phyloP scores from a whole-genome alignment of 202 grass and related monocot genomes.

The Zizania palustris region DNA sequence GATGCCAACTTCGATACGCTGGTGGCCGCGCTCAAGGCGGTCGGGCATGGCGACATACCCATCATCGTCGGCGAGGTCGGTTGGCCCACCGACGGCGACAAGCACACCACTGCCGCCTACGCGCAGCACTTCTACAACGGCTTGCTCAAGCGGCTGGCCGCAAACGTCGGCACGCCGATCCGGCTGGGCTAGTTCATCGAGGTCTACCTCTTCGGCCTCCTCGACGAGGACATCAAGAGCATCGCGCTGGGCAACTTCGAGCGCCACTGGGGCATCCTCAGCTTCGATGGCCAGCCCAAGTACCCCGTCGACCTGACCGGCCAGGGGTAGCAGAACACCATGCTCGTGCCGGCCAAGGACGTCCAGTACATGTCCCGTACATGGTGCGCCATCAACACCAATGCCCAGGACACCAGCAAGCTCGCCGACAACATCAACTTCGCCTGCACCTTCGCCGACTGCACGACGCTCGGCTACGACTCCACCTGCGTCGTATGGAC shows the following conservation, averaged over 20 bases:
- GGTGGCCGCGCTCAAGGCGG: slow-evolving; percentile 58
- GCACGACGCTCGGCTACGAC: slow-evolving; percentile 79
- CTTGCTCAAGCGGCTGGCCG: slow-evolving; percentile 52
- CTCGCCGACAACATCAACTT: slow-evolving; percentile 78
- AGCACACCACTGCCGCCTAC: slow-evolving; percentile 50
- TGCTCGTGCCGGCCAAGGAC: slow-evolving; percentile 55
- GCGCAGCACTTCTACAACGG: slow-evolving; percentile 85
- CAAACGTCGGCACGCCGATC: slow-evolving; percentile 67
- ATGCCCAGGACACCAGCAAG: slow-evolving; percentile 49
- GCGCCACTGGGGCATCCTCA: slow-evolving; percentile 87
- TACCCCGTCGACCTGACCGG: slow-evolving; percentile 68
- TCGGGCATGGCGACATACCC: slow-evolving; percentile 63
- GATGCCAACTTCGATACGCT: slow-evolving; percentile 98
- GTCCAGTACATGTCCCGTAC: slow-evolving; percentile 65
- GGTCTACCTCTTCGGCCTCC: slow-evolving; percentile 79
- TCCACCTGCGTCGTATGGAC: slow-evolving; percentile 80
- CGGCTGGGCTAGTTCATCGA: slow-evolving; percentile 82
- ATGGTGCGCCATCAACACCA: slow-evolving; percentile 82
- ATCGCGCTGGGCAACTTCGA: slow-evolving; percentile 81
- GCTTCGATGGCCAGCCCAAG: slow-evolving; percentile 90
- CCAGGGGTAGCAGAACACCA: slow-evolving; percentile 54
- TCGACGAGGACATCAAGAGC: slow-evolving; percentile 92
- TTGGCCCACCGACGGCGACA: slow-evolving; percentile 91
- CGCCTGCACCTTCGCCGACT: slow-evolving; percentile 87
- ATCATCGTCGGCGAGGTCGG: slow-evolving; percentile 89